phyloP scores from a whole-genome alignment of 1,139 yeast genomes.

The Diutina mesorugosa region DNA sequence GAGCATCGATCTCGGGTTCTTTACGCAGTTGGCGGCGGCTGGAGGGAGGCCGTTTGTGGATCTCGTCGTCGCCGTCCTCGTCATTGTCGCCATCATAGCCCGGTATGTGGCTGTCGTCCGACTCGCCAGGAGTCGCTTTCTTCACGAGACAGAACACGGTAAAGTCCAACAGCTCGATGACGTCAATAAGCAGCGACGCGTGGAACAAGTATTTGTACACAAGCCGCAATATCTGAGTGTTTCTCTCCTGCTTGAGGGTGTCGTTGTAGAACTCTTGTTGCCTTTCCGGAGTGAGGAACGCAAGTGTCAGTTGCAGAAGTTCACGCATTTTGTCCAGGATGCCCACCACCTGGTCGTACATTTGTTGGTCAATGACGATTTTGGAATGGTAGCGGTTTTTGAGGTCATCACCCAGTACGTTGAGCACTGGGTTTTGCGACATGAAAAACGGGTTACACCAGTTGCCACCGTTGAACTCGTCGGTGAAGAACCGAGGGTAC shows the following conservation, averaged over 20 bases:
- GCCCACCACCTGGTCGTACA: slow-evolving; percentile 23
- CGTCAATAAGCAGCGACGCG: slow-evolving; percentile 37
- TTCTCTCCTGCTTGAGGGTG: slow-evolving; percentile 30
- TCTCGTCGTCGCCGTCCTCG: slow-evolving; percentile 5
- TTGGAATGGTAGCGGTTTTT: slow-evolving; percentile 32
- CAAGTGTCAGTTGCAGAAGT: slow-evolving; percentile 27
- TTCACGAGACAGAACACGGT: slow-evolving; percentile 37
- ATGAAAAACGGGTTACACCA: slow-evolving; percentile 59
- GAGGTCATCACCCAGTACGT: slow-evolving; percentile 33
- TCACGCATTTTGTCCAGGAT: slow-evolving; percentile 24
- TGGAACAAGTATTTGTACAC: slow-evolving; percentile 40
- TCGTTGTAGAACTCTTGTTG: slow-evolving; percentile 22
- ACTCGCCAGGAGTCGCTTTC: slow-evolving; percentile 2
- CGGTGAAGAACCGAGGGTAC: slow-evolving; percentile 52
- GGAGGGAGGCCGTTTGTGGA: slow-evolving; percentile 3
- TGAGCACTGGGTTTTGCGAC: slow-evolving; percentile 23
- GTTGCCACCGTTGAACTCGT: slow-evolving; percentile 61
- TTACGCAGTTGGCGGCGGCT: slow-evolving; percentile 3
- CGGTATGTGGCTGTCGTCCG: slow-evolving; percentile 3
- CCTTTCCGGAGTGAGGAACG: slow-evolving; percentile 22
- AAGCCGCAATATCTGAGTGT: slow-evolving; percentile 37
- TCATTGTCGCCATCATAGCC: slow-evolving; percentile 4
- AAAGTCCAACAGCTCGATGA: slow-evolving; percentile 50
- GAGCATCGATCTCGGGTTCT: slow-evolving; percentile 6
- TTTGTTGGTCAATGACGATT: slow-evolving; percentile 36